Base-by-base conservation (phyloP, 257 asterid species). In the Linderniella brevidens region DNA sequence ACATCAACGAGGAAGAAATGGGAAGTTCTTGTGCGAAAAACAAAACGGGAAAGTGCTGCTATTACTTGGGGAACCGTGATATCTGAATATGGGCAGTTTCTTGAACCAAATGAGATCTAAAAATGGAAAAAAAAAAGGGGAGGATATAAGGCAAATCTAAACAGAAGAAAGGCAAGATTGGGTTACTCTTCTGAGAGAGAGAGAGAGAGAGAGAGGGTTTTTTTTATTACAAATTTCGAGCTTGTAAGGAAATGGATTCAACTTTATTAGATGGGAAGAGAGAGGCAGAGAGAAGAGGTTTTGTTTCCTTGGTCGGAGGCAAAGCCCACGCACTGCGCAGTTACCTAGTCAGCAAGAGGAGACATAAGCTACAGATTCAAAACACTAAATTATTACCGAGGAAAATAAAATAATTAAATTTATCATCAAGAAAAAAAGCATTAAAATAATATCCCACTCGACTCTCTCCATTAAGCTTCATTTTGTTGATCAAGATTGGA, bases 271-370 rank as follows among this genome's bases (percentile, higher is more conserved):
- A 67, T 53, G 72, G 66, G 74, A 68, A 74, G 81, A 61, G 84
- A 79, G 69, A 66, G n/a, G n/a, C n/a, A n/a, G 55, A 62, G 47
- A 62, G 53, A 74, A 64, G 66, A 61, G 62, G n/a, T n/a, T 48
- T 25, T 86, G 92, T 83, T 75, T 69, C 93, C 94, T 78, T 73
- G 81, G 79, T 68, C 76, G 85, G 72, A 66, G 76, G 95, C 97
- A 86, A 72, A 73, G 86, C 69, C 93, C 97, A 72, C 73, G 64
- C 78, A 75, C 73, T 66, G 68, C 92, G 95, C 93, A 62, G 52
- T 29, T 51, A 65, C 76, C 83, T 60, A 66, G 83, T 75, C 81
- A 82, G 81, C 87, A 50, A 25, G 54, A 73, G 93, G 90, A 68
- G 90, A 87, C 92, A 80, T 61, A 29, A 69, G 61, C 71, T 64